Base-by-base conservation (phyloP, 495 filamentous ascomycete genomes). In the Hypoxylon crocopeplum region DNA sequence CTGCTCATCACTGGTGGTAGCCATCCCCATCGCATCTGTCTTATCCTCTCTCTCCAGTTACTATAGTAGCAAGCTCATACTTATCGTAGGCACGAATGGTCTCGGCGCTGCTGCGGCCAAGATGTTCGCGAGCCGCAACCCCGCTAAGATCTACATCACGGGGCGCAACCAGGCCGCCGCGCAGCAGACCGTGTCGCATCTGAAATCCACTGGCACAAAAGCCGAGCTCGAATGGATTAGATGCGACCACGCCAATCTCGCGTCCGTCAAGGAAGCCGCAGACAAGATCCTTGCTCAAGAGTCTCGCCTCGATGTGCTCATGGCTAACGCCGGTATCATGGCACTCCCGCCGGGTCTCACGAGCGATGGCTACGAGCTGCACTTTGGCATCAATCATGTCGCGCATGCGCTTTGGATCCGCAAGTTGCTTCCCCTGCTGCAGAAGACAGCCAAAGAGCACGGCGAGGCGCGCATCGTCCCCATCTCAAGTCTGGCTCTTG, bases 251-350 rank as follows among this genome's bases (percentile, higher is more conserved):
- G 68, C 69, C 46, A 72, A 74, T 8, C 62, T 81, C 3, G 67
- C 62, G 6, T 74, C 71, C 55, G 73, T 81, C 19, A 70, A 74
- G 12, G 59, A 60, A 2, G 73, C 70, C 22, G 78, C 74, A 3
- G 60, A 68, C 21, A 58, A 63, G 4, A 69, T 79, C 52, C 48
- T 67, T 0, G 36, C 33, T 15, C 56, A 70, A 25, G 72, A 59
- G 22, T 45, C 61, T 11, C 68, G 38, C 3, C 52, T 86, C 8
- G 82, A 89, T 51, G 62, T 83, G 25, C 75, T 92, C 5, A 75
- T 89, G 42, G 77, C 82, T 66, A 90, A 89, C 55, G 86, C 86
- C 3, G 85, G 87, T 20, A 75, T 86, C 49, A 84, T 87, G 82
- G 81, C 73, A 0, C 53, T 77, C 1, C 77, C 82, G 0, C 69